Conservation (phyloP, 176 grass and related monocot species). For the Zizania latifolia region DNA sequence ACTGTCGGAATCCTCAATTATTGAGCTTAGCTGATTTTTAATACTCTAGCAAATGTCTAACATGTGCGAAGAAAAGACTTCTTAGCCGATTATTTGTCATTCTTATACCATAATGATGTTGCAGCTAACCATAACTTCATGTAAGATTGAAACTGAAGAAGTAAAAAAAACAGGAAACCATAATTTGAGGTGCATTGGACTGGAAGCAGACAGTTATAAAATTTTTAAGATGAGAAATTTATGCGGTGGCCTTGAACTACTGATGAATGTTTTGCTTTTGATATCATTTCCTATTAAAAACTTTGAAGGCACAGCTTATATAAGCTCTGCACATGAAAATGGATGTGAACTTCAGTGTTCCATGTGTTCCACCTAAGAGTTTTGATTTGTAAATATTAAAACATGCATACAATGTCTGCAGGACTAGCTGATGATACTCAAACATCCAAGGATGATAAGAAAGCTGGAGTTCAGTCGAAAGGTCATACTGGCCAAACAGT, state of each 20-base stretch:
- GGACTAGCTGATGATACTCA: conserved; percentile 58
- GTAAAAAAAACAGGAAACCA: background rate
- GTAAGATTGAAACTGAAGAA: too few species aligned
- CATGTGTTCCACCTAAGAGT: background rate
- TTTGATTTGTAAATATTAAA: conserved; percentile 25
- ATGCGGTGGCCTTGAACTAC: background rate
- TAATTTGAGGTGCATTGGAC: background rate
- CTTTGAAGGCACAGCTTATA: background rate
- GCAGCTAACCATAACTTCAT: too few species aligned
- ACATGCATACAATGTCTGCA: conserved; percentile 26
- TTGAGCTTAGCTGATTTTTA: background rate
- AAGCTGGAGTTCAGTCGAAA: conserved; percentile 40
- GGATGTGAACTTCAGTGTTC: background rate
- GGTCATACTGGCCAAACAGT: conserved; percentile 60
- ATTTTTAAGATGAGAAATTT: background rate
- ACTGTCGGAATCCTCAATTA: too few species aligned
- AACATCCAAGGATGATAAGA: conserved; percentile 48
- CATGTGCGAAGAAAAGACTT: background rate
- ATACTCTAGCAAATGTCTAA: background rate
- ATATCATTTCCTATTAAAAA: background rate
- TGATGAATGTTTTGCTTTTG: background rate
- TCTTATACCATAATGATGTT: too few species aligned
- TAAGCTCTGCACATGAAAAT: too few species aligned
- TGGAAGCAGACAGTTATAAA: too few species aligned
- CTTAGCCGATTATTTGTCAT: too few species aligned